These are phyloP conservation scores for Aspergillus transmontanensis DNA, from an alignment of 2,329 filamentous ascomycete genomes.

Conservation along the genomic window DNA sequence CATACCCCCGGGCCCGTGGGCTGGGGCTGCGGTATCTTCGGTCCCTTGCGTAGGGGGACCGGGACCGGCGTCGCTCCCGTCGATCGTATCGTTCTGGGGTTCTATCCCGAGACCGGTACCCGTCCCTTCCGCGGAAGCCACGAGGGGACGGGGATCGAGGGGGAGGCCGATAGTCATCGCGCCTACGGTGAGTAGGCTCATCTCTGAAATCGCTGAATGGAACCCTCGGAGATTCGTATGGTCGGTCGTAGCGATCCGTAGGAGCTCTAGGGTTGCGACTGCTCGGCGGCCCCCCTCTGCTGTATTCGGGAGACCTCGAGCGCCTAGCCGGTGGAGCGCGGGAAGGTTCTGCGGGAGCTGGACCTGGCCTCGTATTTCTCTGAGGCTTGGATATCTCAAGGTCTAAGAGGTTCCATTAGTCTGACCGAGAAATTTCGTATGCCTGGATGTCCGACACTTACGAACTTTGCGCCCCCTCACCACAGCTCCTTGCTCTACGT, in stretches of 20 bases:
- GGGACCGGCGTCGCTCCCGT: conserved; percentile 64
- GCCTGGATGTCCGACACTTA: conserved; percentile 52
- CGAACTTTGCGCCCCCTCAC: conserved; percentile 91
- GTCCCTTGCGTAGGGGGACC: conserved; percentile 67
- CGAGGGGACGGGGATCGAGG: conserved; percentile 62
- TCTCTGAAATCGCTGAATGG: conserved; percentile 54
- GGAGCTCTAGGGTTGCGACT: conserved; percentile 33
- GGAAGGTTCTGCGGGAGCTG: conserved; percentile 40
- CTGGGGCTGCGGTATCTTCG: conserved; percentile 70
- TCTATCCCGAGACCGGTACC: conserved; percentile 55
- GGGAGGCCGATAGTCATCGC: conserved; percentile 67
- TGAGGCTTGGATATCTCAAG: conserved; percentile 75
- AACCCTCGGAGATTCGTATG: conserved; percentile 36
- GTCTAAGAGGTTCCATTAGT: conserved; percentile 26
- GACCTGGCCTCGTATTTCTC: conserved; percentile 68
- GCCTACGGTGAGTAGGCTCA: conserved; percentile 48
- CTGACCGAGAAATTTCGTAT: background rate
- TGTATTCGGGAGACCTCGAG: conserved; percentile 66
- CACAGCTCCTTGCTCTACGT: conserved; percentile 75
- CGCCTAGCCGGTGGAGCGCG: conserved; percentile 50
- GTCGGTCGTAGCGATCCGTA: conserved; percentile 49
- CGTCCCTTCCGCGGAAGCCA: conserved; percentile 64
- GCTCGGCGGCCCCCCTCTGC: conserved; percentile 40
- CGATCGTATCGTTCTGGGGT: conserved; percentile 56
- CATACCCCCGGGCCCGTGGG: conserved; percentile 58